A percentile compares a stretch with the other conserved stretches of the same genome.
phyloP scores from a whole-genome alignment of 371 early-diverging fungal genomes.

The Mortierella sp. region DNA sequence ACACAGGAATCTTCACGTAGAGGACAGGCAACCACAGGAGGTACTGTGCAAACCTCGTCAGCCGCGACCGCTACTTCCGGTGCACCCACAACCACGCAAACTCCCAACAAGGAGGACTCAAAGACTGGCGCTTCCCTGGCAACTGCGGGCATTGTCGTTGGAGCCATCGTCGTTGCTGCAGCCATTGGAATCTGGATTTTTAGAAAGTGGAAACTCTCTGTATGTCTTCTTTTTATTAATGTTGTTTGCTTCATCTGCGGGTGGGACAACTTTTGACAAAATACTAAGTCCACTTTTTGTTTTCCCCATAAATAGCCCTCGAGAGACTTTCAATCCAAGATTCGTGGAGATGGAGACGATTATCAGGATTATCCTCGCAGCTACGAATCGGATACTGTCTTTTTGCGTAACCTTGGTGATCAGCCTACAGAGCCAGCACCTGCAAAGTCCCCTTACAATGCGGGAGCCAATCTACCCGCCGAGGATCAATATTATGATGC shows the following conservation, averaged over 20 bases:
- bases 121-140: slow-evolving; percentile 1
- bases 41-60: not conserved
- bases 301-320: slow-evolving; percentile 28
- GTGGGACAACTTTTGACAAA: not conserved
- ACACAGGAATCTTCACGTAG: not conserved
- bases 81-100: not conserved
- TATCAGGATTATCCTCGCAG: slow-evolving; percentile 50
- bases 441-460: slow-evolving; percentile 43
- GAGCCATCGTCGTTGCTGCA: slow-evolving; percentile 52
- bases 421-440: slow-evolving; percentile 42
- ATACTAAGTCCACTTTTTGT: not conserved
- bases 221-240: slow-evolving; percentile 17
- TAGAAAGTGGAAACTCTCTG: slow-evolving; percentile 61
- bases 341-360: slow-evolving; percentile 53
- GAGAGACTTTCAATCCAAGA: slow-evolving; percentile 49
- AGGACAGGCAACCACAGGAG: not conserved
- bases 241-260: too few relatives aligned
- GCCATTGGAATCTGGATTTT: slow-evolving; percentile 61
- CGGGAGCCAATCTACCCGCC: slow-evolving; percentile 4
- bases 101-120: not conserved
- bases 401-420: slow-evolving; percentile 40
- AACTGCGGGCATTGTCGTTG: slow-evolving; percentile 56
- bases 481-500: slow-evolving; percentile 49
- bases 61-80: not conserved
- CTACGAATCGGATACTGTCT: slow-evolving; percentile 44